Conservation (phyloP, 306 rosid species). For the Fragaria iinumae region DNA sequence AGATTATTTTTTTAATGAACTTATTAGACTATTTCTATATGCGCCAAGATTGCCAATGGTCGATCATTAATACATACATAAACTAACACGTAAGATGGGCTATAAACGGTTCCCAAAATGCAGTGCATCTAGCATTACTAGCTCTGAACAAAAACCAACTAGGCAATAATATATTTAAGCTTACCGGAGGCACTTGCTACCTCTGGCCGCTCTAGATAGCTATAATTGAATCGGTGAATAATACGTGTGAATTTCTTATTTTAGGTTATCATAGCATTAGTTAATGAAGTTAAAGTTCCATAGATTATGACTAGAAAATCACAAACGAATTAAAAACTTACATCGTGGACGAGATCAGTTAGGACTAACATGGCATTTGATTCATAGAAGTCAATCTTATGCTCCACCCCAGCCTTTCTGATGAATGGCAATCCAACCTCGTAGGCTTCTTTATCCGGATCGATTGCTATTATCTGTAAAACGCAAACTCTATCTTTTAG, state of each 20-base stretch:
- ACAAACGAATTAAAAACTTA: constrained; percentile 11
- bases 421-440: constrained; percentile 53
- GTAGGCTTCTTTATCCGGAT: constrained; percentile 39
- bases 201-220: not conserved
- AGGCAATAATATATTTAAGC: no score
- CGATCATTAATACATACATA: not conserved
- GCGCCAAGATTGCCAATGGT: not conserved
- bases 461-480: constrained; percentile 42
- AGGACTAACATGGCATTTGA: constrained; percentile 39
- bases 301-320: not conserved
- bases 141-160: not conserved
- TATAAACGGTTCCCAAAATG: no score
- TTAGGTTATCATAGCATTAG: not conserved
- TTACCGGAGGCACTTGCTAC: no score
- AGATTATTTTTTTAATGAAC: not conserved
- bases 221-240: no score
- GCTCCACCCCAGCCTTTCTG: constrained; percentile 50
- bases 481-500: not conserved
- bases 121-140: no score
- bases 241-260: not conserved
- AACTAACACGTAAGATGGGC: no score
- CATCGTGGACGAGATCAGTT: constrained; percentile 37
- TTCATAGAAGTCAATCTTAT: constrained; percentile 50
- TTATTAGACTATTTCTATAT: not conserved
- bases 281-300: not conserved